Percentiles rank a stretch among this genome's conserved stretches.
These are phyloP conservation scores for Eucalyptus tenuipes DNA, from an alignment of 345 rosid genomes.

Conservation along the genomic window DNA sequence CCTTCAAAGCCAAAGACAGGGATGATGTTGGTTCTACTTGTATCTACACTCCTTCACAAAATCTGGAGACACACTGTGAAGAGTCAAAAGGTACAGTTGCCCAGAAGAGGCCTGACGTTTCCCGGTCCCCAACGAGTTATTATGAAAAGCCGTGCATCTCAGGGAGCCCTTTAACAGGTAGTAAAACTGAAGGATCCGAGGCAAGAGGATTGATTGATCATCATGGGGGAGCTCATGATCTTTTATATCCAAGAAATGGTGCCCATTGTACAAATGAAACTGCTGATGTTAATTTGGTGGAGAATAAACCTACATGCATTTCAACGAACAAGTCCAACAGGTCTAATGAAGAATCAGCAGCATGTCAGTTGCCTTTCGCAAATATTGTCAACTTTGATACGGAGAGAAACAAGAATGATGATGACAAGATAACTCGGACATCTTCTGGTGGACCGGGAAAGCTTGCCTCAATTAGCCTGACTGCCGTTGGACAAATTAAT, in stretches of 20 bases:
- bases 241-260: neutral
- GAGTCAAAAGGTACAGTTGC: constrained; percentile 14
- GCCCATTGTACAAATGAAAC: neutral
- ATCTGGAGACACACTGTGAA: constrained; percentile 4
- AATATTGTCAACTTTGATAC: neutral
- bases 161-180: constrained; percentile 9
- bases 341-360: neutral
- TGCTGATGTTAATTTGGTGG: constrained; percentile 1
- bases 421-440: constrained; percentile 1
- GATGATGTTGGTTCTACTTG: constrained; percentile 2
- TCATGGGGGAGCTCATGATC: neutral
- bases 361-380: neutral
- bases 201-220: neutral
- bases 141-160: constrained; percentile 8
- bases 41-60: constrained; percentile 12
- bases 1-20: constrained; percentile 9
- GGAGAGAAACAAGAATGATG: neutral
- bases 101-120: constrained; percentile 19
- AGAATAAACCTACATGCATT: constrained; percentile 4
- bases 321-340: neutral
- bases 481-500: neutral
- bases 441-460: neutral
- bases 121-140: neutral
- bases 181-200: constrained; percentile 7
- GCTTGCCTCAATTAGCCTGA: neutral